These are phyloP conservation scores for Linnemannia schmuckeri DNA, from an alignment of 192 early-diverging fungal genomes.

Conservation along the genomic window DNA sequence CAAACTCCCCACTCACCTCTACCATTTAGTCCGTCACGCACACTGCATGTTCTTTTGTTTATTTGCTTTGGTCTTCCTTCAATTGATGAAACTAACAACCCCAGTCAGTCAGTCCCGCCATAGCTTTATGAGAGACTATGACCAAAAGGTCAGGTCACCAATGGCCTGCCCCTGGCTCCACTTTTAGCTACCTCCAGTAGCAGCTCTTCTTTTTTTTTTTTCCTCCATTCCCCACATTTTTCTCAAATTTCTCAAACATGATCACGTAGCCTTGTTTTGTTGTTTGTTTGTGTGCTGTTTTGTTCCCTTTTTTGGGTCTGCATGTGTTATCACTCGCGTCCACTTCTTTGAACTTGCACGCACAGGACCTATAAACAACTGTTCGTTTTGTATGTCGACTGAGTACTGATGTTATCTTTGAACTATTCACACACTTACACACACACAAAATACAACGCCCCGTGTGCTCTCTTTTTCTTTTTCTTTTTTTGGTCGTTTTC, in stretches of 20 bases:
- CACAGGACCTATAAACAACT: neutral
- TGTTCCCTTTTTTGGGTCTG: neutral
- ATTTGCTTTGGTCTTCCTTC: neutral
- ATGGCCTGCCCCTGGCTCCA: neutral
- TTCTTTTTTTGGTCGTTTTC: neutral
- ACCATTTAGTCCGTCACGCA: neutral
- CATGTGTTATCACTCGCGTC: neutral
- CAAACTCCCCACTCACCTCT: neutral
- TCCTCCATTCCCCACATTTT: neutral
- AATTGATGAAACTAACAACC: neutral
- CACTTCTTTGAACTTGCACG: neutral
- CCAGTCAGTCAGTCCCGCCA: neutral
- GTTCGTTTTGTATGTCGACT: neutral
- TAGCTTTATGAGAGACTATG: neutral
- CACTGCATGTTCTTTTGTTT: neutral
- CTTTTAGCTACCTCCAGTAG: neutral
- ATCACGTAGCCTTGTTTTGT: neutral
- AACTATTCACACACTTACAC: neutral
- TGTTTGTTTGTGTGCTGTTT: neutral
- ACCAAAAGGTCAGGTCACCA: neutral
- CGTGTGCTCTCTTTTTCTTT: neutral
- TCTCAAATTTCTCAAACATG: neutral
- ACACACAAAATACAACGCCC: neutral
- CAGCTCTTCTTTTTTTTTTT: neutral
- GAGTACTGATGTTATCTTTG: constrained; percentile 2